These are phyloP conservation scores for Aspergillus pseudoglaucus DNA, from an alignment of 2,329 filamentous ascomycete species.

Conservation along the genomic window DNA sequence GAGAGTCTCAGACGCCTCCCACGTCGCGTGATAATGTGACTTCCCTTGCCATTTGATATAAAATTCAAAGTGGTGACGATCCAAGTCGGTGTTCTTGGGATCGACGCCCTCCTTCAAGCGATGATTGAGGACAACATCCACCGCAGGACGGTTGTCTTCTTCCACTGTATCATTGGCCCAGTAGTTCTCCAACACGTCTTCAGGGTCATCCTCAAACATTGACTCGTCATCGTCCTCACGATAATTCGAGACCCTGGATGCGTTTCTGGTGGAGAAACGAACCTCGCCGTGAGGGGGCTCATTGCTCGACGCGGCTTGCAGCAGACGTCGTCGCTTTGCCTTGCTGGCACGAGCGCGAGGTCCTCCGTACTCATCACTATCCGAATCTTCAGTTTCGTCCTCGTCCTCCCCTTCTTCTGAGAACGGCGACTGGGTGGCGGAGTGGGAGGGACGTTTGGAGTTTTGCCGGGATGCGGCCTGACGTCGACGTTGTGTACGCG, in stretches of 20 bases:
- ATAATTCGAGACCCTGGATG: constrained; percentile 65
- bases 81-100: constrained; percentile 23
- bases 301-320: constrained; percentile 58
- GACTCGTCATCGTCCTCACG: constrained; percentile 60
- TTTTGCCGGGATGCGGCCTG: constrained; percentile 46
- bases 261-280: constrained; percentile 82
- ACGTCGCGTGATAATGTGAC: constrained; percentile 91
- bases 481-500: constrained; percentile 45
- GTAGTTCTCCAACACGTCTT: constrained; percentile 61
- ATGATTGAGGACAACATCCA: constrained; percentile 88
- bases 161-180: constrained; percentile 60
- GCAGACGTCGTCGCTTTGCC: constrained; percentile 66
- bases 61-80: constrained; percentile 73
- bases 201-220: constrained; percentile 52
- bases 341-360: constrained; percentile 65
- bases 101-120: constrained; percentile 63
- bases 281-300: constrained; percentile 68
- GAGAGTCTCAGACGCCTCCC: constrained; percentile 74
- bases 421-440: constrained; percentile 53
- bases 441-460: constrained; percentile 41
- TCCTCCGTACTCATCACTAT: constrained; percentile 68
- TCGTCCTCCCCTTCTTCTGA: not conserved
- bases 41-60: constrained; percentile 94
- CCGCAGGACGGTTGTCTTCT: constrained; percentile 74
- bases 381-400: constrained; percentile 41